Base-by-base conservation (phyloP, 106 monocot species). In the Dioscorea dumetorum region DNA sequence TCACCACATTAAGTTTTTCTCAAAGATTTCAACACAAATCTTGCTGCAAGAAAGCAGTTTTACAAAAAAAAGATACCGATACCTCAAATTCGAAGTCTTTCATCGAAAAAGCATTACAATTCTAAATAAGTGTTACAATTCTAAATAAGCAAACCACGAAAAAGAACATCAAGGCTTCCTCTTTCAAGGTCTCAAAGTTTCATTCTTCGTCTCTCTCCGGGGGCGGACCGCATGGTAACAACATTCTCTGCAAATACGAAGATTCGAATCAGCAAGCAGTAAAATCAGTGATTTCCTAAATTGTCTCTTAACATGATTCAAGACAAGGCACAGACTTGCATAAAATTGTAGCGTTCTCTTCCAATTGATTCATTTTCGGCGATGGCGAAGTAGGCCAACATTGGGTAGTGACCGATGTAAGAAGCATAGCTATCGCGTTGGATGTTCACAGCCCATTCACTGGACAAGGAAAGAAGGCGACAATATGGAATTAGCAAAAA, bases 311-410 rank as follows among this genome's bases (percentile, higher is more conserved):
- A 54, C 54, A 54, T 63, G 22, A 63, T 17, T 12, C 34, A 34
- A 32, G 14, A 22, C 5, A 63, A 14, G 28, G 31, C 15, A 11
- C 12, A 63, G 17, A 87, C 87, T 82, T 94, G 94, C 94, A 94
- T 94, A 68, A 90, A 90, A 63, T 94, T 87, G 69, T 94, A 90
- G 50, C 90, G 80, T 63, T 90, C 90, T 74, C 87, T 84, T 48
- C 94, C 94, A 74, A 90, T 87, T 24, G 94, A 90, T 61, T 94
- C 94, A 67, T 94, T 94, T 49, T 94, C 90, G 4, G 94, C 82
- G 54, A 90, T 64, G 22, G 87, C 87, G 61, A 90, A 87, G 58
- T 94, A 94, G 22, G 87, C 80, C 70, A 90, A 57, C 20, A 94
- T 57, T 20, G 90, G 90, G 53, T 84, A 87, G 63, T 87, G 94